Conservation (phyloP, 2,329 filamentous ascomycete species). For the Cordyceps farinosa region DNA sequence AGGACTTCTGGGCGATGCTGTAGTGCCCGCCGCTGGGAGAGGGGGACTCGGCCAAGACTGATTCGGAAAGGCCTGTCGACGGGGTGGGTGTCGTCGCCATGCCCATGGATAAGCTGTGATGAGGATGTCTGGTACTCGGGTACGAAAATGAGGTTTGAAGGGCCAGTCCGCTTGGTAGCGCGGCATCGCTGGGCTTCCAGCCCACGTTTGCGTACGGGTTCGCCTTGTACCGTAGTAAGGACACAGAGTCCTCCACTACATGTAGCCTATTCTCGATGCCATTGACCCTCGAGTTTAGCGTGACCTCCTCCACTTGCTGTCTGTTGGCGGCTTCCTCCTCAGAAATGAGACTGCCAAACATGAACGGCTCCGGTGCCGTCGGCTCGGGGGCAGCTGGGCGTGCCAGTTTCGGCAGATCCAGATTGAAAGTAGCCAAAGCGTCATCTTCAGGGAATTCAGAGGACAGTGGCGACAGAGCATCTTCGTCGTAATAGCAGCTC, state of each 20-base stretch:
- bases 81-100: conserved; percentile 5
- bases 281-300: conserved; percentile 8
- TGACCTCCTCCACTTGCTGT: not conserved
- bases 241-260: conserved; percentile 7
- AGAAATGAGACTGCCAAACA: conserved; percentile 4
- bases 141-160: conserved; percentile 4
- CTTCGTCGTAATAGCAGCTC: conserved; percentile 51
- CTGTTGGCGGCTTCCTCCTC: conserved; percentile 5
- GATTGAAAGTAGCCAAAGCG: conserved; percentile 18
- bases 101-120: conserved; percentile 14
- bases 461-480: conserved; percentile 46
- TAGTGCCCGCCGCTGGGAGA: not conserved
- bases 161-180: not conserved
- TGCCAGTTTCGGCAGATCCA: conserved; percentile 5
- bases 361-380: not conserved
- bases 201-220: not conserved
- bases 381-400: not conserved
- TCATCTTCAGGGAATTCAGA: conserved; percentile 41
- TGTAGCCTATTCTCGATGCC: conserved; percentile 14
- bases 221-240: conserved; percentile 8
- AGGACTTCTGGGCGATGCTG: not conserved
- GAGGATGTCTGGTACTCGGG: not conserved
- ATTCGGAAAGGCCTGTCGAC: not conserved
- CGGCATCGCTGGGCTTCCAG: conserved; percentile 2
- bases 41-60: not conserved